Percentiles rank a stretch among this genome's conserved stretches.
Conservation (phyloP, 352 stramenopile genomes). For the Pythium phragmiticola region DNA sequence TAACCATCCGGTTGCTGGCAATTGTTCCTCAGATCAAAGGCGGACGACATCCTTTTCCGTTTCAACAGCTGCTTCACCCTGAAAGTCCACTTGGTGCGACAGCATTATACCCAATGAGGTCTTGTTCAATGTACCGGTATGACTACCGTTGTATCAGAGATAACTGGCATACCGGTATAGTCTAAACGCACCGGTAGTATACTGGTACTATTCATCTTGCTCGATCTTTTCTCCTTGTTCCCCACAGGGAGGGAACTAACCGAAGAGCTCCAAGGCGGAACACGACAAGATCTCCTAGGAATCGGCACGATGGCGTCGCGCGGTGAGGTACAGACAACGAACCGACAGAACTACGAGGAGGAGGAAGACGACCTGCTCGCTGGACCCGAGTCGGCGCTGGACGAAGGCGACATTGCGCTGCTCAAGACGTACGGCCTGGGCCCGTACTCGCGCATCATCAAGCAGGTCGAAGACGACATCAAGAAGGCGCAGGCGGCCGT, state of each 20-base stretch:
- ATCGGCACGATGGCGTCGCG: conserved; percentile 26
- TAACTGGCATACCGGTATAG: not conserved
- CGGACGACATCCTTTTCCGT: not conserved
- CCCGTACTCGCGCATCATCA: conserved; percentile 96
- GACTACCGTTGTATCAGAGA: no score
- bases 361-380: conserved; percentile 83
- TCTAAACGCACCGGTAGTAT: not conserved
- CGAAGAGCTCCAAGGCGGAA: conserved; percentile 3
- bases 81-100: no score
- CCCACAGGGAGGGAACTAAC: not conserved
- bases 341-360: conserved; percentile 95
- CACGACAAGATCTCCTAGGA: not conserved
- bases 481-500: conserved; percentile 95
- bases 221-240: conserved; percentile 4
- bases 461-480: conserved; percentile 98
- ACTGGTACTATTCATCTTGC: not conserved
- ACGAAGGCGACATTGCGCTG: conserved; percentile 97
- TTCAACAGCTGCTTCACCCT: not conserved
- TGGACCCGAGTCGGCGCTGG: conserved; percentile 73
- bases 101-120: no score
- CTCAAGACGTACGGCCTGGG: conserved; percentile 99
- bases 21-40: not conserved
- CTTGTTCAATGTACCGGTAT: no score
- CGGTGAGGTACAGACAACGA: conserved; percentile 96
- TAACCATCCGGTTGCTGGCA: no score